Base-by-base conservation (phyloP, 2,329 filamentous ascomycete species). In the Exserohilum rostratum region DNA sequence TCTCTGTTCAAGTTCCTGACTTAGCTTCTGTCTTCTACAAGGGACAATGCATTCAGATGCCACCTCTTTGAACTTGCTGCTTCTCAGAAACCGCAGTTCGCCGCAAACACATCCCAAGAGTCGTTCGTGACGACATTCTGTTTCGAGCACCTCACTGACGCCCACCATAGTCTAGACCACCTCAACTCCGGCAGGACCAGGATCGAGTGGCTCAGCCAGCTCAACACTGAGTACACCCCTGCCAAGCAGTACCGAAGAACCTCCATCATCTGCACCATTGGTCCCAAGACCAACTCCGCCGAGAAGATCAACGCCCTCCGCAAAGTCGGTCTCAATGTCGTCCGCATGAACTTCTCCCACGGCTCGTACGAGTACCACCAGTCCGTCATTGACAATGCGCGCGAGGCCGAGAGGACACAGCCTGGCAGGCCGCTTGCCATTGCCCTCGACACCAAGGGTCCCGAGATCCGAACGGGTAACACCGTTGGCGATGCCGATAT, bases 331-430 rank as follows among this genome's bases (percentile, higher is more conserved):
- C 88, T 98, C 72, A 98, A 98, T 81, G 92, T 99, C 67, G 95
- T 98, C 68, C 93, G 95, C 82, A 99, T 99, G 95, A 99, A 99
- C 89, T 98, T 98, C 78, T 96, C 90, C 64, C 91, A 96, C 80
- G 91, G 91, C 72, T 89, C 88, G 66, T 95, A 98, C 79, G 93
- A 89, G 82, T 99, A 97, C 83, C 93, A 96, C 82, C 91, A 98
- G 85, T 93, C 91, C 61, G 95, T 99, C 76, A 97, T 99, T 74
- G 91, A 99, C 83, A 88, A 99, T 82, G 86, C 93, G 67, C 91
- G 92, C 74, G 85, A 90, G 75, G 95, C 95, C 64, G 93, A 96
- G 82, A 86, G 83, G 74, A 77, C 81, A 55, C 86, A 92, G 79
- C 72, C 83, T 25, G 95, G 95, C 66, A 91, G 95, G 65, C 95